Evolutionary conservation across 352 stramenopile species (phyloP).

Genomic region (Pythium phragmiticola): DNA sequence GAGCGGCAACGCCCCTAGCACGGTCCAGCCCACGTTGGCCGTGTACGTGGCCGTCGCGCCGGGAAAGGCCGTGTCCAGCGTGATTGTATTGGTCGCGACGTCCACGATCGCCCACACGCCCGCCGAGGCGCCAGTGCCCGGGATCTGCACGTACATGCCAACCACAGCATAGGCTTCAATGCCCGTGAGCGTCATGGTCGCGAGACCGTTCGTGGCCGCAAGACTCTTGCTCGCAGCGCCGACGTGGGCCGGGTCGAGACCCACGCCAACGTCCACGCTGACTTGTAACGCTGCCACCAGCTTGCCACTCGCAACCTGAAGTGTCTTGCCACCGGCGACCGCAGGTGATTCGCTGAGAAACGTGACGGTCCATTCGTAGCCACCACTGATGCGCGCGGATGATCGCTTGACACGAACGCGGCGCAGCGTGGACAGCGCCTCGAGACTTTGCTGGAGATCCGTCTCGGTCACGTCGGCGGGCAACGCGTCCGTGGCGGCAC

Average conservation of each 20-base stretch:
- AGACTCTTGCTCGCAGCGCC: constrained; percentile 40
- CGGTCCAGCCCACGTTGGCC: constrained; percentile 57
- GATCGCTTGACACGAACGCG: constrained; percentile 82
- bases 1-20: constrained; percentile 48
- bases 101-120: constrained; percentile 46
- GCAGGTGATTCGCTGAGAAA: constrained; percentile 63
- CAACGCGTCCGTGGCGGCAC: constrained; percentile 47
- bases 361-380: constrained; percentile 79
- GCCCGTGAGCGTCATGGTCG: constrained; percentile 40
- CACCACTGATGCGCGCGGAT: constrained; percentile 27
- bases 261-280: constrained; percentile 36
- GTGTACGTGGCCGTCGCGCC: constrained; percentile 39
- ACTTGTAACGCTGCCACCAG: constrained; percentile 34
- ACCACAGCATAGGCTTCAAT: constrained; percentile 36
- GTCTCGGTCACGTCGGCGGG: constrained; percentile 51
- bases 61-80: constrained; percentile 42
- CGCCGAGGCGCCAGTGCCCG: constrained; percentile 31
- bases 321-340: constrained; percentile 31
- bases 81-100: constrained; percentile 54
- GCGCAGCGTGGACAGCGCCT: constrained; percentile 52
- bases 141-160: constrained; percentile 59
- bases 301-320: constrained; percentile 42
- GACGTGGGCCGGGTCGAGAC: constrained; percentile 46
- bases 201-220: constrained; percentile 27
- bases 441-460: constrained; percentile 63